Percentiles rank a stretch among this genome's conserved stretches.
These are phyloP conservation scores for Leccinum uliginosum DNA, from an alignment of 768 basidiomycete species.

Conservation along the genomic window DNA sequence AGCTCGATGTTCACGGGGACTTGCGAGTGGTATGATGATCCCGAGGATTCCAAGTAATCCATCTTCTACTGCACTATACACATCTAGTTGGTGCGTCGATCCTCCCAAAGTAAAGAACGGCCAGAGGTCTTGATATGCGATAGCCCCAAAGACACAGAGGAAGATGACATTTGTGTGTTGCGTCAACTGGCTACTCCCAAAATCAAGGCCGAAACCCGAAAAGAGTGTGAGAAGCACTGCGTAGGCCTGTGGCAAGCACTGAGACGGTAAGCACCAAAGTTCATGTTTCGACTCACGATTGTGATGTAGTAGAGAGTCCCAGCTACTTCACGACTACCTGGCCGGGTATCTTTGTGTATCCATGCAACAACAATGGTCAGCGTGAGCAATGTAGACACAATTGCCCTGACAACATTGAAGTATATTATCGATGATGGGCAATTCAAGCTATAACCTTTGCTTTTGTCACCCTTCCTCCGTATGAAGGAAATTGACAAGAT, in stretches of 20 bases:
- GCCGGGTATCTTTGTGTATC: not conserved
- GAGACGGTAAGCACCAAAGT: not conserved
- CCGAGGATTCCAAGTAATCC: conserved; percentile 1
- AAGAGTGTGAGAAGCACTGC: conserved; percentile 5
- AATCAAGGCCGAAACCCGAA: not conserved
- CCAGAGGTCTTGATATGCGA: conserved; percentile 6
- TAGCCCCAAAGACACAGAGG: not conserved
- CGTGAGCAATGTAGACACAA: not conserved
- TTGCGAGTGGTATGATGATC: conserved; percentile 6
- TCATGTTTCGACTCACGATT: not conserved
- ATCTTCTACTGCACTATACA: not conserved
- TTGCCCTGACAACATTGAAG: not conserved
- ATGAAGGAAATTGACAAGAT: not conserved
- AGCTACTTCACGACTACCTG: not conserved
- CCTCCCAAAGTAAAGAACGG: conserved; percentile 3
- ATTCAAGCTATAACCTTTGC: not conserved
- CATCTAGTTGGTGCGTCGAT: not conserved
- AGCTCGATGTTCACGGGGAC: not conserved
- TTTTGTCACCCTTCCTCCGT: not conserved
- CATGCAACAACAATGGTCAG: not conserved
- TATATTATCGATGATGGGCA: not conserved
- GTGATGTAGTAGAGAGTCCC: not conserved
- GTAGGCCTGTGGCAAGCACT: not conserved
- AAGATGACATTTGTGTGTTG: conserved; percentile 11
- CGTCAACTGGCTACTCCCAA: conserved; percentile 5